Conservation (phyloP, 2,329 filamentous ascomycete species). For the Exophiala xenobiotica region DNA sequence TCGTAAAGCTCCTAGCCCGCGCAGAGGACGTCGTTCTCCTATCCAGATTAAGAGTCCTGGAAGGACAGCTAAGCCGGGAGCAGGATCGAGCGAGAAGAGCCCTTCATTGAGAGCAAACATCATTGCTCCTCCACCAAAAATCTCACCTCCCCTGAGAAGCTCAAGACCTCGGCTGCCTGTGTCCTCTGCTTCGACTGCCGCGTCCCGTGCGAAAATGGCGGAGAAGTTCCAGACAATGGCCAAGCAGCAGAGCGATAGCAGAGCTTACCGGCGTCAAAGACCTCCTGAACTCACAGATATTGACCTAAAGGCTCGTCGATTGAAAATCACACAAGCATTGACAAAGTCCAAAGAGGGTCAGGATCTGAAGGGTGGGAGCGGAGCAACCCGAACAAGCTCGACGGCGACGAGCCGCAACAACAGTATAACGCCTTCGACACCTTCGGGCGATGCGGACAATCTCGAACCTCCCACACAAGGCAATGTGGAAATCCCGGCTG, state of each 20-base stretch:
- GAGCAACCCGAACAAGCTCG: slow-evolving; percentile 6
- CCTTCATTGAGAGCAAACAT: slow-evolving; percentile 71
- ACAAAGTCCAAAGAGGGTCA: slow-evolving; percentile 53
- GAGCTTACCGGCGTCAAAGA: slow-evolving; percentile 40
- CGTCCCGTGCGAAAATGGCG: slow-evolving; percentile 64
- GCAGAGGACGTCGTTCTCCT: slow-evolving; percentile 33
- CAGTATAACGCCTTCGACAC: slow-evolving; percentile 17
- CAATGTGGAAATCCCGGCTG: slow-evolving; percentile 20
- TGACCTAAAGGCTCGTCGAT: slow-evolving; percentile 78
- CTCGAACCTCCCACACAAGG: slow-evolving; percentile 2
- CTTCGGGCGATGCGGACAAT: slow-evolving; percentile 19
- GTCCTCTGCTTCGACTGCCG: slow-evolving; percentile 69
- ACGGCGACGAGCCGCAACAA: slow-evolving; percentile 14
- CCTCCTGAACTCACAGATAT: slow-evolving; percentile 69
- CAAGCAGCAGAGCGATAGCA: slow-evolving; percentile 39
- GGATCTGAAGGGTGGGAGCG: slow-evolving; percentile 16
- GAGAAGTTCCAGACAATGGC: slow-evolving; percentile 54
- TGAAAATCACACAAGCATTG: slow-evolving; percentile 81
- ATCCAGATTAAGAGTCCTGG: slow-evolving; percentile 38
- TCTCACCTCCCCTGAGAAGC: slow-evolving; percentile 76
- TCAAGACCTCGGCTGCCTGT: slow-evolving; percentile 79
- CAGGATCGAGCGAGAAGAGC: slow-evolving; percentile 49
- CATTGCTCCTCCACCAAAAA: slow-evolving; percentile 65
- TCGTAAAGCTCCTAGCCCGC: slow-evolving; percentile 29
- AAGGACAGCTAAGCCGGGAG: slow-evolving; percentile 37